Evolutionary conservation across 352 stramenopile genomes (phyloP).

Genomic region (Globisporangium radiosum): DNA sequence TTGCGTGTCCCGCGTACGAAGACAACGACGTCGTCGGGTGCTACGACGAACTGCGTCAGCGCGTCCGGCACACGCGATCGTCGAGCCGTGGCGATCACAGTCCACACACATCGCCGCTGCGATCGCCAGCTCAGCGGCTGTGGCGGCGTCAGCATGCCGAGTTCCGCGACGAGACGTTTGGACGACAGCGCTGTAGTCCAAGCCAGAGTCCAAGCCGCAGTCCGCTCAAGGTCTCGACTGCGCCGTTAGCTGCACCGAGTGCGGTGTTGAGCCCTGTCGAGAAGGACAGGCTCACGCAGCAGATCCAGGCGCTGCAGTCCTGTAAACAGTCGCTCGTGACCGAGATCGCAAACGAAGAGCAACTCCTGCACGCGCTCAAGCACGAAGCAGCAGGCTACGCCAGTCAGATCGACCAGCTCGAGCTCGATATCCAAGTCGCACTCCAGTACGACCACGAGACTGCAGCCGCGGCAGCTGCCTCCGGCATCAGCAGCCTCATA

Average conservation of each 20-base stretch:
- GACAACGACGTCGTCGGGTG: constrained; percentile 8
- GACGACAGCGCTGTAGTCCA: constrained; percentile 1
- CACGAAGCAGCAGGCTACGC: constrained; percentile 33
- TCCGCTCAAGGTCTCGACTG: neutral
- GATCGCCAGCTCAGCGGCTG: constrained; percentile 12
- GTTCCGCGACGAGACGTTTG: constrained; percentile 17
- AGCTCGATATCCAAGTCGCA: constrained; percentile 41
- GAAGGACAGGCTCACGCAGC: constrained; percentile 32
- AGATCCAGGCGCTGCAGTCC: constrained; percentile 58
- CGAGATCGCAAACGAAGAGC: constrained; percentile 61
- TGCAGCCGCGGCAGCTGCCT: neutral
- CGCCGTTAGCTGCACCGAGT: neutral
- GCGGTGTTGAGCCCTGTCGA: constrained; percentile 15
- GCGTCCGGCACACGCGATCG: no score
- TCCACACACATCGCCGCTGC: constrained; percentile 14
- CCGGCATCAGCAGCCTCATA: neutral
- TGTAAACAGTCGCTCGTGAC: constrained; percentile 55
- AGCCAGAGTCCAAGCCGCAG: constrained; percentile 1
- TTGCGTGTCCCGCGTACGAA: constrained; percentile 54
- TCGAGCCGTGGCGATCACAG: neutral
- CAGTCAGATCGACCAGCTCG: constrained; percentile 49
- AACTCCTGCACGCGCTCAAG: constrained; percentile 55
- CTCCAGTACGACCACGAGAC: constrained; percentile 14
- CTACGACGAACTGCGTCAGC: no score
- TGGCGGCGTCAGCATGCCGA: constrained; percentile 22